Percentiles rank a stretch among this genome's conserved stretches.
phyloP scores from a whole-genome alignment of 2,329 filamentous ascomycete species.

The Colletotrichum sp. region DNA sequence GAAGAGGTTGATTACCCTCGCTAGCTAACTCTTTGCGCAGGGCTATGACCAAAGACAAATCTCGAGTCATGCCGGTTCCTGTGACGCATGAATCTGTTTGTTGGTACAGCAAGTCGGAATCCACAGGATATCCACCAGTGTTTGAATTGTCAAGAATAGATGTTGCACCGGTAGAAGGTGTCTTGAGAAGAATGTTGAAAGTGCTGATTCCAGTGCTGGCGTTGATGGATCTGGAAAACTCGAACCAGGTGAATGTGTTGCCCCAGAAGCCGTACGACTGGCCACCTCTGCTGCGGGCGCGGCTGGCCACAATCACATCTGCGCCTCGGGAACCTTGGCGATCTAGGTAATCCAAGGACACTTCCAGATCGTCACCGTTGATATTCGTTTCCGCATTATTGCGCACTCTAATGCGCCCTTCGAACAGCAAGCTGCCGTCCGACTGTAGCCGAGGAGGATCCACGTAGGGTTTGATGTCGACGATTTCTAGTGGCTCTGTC shows the following conservation, averaged over 20 bases:
- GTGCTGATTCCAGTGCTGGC: slow-evolving; percentile 28
- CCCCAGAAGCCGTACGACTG: slow-evolving; percentile 23
- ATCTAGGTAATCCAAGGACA: neutral
- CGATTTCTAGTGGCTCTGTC: slow-evolving; percentile 28
- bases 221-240: slow-evolving; percentile 28
- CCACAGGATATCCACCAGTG: slow-evolving; percentile 29
- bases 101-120: slow-evolving; percentile 29
- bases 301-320: neutral
- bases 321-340: neutral
- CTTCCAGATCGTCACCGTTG: neutral
- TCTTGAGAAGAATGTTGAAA: slow-evolving; percentile 30
- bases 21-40: neutral
- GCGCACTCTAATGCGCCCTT: neutral
- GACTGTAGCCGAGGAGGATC: slow-evolving; percentile 26
- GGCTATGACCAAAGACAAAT: neutral
- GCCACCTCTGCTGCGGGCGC: slow-evolving; percentile 20
- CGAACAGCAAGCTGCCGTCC: slow-evolving; percentile 20
- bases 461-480: slow-evolving; percentile 33
- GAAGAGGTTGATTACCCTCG: neutral
- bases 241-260: slow-evolving; percentile 31
- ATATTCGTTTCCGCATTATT: neutral
- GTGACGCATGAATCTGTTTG: slow-evolving; percentile 25
- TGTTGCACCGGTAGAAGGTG: slow-evolving; percentile 23
- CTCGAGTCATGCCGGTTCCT: neutral
- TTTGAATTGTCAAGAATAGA: slow-evolving; percentile 25